Percentiles rank a stretch among this genome's conserved stretches.
These are phyloP conservation scores for Kickxella alabastrina DNA, from an alignment of 192 early-diverging fungal genomes.

Conservation along the genomic window DNA sequence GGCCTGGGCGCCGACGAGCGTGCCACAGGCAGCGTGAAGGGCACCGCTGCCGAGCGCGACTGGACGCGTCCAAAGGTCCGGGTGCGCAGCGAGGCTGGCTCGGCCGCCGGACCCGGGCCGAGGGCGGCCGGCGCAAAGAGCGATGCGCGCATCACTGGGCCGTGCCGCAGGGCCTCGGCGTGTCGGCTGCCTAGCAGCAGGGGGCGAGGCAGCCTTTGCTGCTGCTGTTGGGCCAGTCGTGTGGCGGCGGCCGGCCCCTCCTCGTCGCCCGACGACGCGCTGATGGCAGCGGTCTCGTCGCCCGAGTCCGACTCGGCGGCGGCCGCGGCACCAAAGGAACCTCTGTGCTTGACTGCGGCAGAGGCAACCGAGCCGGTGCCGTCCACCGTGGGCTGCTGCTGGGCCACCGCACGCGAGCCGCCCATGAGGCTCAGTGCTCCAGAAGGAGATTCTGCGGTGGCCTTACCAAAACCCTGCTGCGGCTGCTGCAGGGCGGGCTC, in stretches of 20 bases:
- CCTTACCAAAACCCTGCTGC: constrained; percentile 40
- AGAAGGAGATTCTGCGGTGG: constrained; percentile 28
- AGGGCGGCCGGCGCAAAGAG: constrained; percentile 19
- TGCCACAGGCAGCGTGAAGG: constrained; percentile 4
- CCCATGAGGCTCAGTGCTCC: constrained; percentile 23
- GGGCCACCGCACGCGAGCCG: constrained; percentile 48
- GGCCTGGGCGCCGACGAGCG: too few relatives aligned
- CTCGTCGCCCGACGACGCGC: background rate
- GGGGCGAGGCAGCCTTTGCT: constrained; percentile 19
- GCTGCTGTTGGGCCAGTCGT: too few relatives aligned
- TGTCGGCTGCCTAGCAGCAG: constrained; percentile 18
- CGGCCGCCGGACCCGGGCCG: too few relatives aligned
- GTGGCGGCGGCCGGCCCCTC: background rate
- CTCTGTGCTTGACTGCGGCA: background rate
- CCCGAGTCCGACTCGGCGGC: background rate
- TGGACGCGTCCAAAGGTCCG: constrained; percentile 9
- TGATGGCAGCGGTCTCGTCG: constrained; percentile 2
- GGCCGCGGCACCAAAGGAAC: background rate
- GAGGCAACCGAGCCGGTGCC: background rate
- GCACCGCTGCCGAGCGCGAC: constrained; percentile 12
- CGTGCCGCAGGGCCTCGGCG: constrained; percentile 34
- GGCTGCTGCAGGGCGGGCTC: background rate
- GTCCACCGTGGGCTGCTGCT: background rate
- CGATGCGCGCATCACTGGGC: constrained; percentile 43
- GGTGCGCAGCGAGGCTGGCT: background rate